A percentile compares a stretch with the other conserved stretches of the same genome.
These are phyloP conservation scores for Hypoxylon sp. DNA, from an alignment of 2,329 filamentous ascomycete genomes.

Conservation along the genomic window DNA sequence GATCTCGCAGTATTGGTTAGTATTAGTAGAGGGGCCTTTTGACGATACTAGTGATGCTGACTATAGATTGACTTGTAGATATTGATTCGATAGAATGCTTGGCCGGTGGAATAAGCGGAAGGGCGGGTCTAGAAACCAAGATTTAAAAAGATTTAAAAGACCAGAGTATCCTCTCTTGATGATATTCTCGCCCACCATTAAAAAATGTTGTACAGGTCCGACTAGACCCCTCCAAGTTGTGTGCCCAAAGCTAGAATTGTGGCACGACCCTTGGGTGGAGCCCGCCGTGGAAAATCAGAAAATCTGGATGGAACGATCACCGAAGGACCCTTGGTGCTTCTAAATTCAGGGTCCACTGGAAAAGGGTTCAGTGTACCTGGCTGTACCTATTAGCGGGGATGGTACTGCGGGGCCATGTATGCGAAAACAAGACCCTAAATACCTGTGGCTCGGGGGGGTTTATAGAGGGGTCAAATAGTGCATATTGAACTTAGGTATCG, in stretches of 20 bases:
- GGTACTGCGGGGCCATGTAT: conserved; percentile 12
- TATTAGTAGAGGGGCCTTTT: no score
- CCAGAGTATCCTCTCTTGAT: neutral
- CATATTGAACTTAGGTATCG: neutral
- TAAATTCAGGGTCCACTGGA: conserved; percentile 36
- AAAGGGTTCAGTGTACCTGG: conserved; percentile 2
- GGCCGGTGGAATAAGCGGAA: no score
- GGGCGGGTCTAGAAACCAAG: neutral
- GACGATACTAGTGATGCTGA: no score
- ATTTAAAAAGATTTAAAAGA: neutral
- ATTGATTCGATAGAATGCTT: no score
- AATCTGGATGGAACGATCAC: conserved; percentile 37
- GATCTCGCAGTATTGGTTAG: no score
- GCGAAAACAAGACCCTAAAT: no score
- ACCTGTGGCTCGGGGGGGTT: no score
- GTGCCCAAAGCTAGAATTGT: conserved; percentile 26
- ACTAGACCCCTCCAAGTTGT: conserved; percentile 28
- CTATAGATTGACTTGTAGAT: no score
- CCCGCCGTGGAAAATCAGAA: conserved; percentile 16
- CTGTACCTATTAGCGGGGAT: neutral
- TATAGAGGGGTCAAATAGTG: neutral
- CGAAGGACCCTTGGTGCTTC: conserved; percentile 38
- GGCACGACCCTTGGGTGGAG: conserved; percentile 35
- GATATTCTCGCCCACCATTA: conserved; percentile 10
- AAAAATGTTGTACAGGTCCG: conserved; percentile 6